Evolutionary conservation across 305 asterid species (phyloP), one percentile per base, ranked within the genome.

Genomic region (Petunia hybrid): DNA sequence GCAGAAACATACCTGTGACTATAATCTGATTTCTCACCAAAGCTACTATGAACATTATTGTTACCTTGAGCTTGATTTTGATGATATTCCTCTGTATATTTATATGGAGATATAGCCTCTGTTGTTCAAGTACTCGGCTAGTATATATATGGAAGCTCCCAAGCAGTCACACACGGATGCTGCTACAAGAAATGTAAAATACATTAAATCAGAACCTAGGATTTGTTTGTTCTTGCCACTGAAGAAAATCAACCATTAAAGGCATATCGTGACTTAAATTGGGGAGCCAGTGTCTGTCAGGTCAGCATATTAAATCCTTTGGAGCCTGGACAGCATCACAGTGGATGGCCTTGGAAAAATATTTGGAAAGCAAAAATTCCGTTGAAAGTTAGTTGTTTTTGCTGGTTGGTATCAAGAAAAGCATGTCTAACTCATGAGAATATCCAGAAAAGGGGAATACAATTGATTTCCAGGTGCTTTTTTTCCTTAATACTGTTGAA

Each of bases 1-100:
- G 97, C 93, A 36, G 97, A 88, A 8, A 80, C 80, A 2, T 91
- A 82, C 77, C 94, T 85, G 68, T 89, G 85, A 43, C 82, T 64
- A 56, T 84, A 82, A 77, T 64, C 77, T 1, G 89, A 78, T 65
- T 76, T 80, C 73, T 80, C 88, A 8, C 60, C 78, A 6, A 43
- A 65, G 68, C 76, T 78, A 3, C 55, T 35, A 40, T 39, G 86
- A 60, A 81, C 86, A 61, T 81, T 80, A 39, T 48, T n/a, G 39
- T 39, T 76, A 8, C 80, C 65, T 38, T 76, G 65, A 36, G 62
- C 71, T 68, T 77, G 83, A 22, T 75, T 87, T 51, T 79, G 83
- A 31, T 63, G 38, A 46, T 73, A 46, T 13, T 76, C 67, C 62
- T 80, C 83, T 2, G 14, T 79, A 65, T 48, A 10, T 83, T 83